These are phyloP conservation scores for Oxyria digyna DNA, from an alignment of 148 eudicot genomes.

Conservation along the genomic window DNA sequence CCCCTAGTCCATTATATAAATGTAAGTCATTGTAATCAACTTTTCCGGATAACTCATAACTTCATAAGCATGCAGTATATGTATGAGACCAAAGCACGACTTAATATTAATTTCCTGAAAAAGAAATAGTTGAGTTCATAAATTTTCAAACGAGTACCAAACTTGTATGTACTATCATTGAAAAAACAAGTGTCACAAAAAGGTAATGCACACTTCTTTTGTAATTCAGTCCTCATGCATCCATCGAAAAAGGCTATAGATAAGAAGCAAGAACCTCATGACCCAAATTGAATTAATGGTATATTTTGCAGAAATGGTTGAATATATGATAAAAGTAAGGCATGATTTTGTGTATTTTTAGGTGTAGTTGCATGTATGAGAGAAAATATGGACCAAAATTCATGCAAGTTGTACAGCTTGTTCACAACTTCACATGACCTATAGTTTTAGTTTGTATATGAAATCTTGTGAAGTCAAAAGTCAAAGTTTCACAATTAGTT, in stretches of 20 bases:
- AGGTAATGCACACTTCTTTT: background rate
- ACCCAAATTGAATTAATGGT: background rate
- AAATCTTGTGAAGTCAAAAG: background rate
- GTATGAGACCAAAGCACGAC: too few species aligned
- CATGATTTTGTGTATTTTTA: background rate
- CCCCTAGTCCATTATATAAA: too few species aligned
- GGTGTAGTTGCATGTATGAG: background rate
- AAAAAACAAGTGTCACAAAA: background rate
- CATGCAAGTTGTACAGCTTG: background rate
- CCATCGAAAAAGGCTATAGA: background rate
- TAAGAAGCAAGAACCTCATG: constrained; percentile 4
- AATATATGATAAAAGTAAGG: background rate
- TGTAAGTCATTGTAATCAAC: too few species aligned
- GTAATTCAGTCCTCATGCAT: background rate
- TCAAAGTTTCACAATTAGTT: background rate
- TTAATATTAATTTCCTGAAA: too few species aligned
- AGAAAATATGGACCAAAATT: background rate
- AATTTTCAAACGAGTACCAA: background rate
- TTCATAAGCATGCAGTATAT: too few species aligned
- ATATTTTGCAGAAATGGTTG: background rate
- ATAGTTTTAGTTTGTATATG: background rate
- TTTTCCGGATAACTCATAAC: too few species aligned
- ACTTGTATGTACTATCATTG: background rate
- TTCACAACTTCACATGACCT: constrained; percentile 1
- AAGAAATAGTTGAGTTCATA: background rate